Percentiles rank a stretch among this genome's conserved stretches.
Conservation (phyloP, 352 stramenopile genomes). For the Stramenopiles sp. region DNA sequence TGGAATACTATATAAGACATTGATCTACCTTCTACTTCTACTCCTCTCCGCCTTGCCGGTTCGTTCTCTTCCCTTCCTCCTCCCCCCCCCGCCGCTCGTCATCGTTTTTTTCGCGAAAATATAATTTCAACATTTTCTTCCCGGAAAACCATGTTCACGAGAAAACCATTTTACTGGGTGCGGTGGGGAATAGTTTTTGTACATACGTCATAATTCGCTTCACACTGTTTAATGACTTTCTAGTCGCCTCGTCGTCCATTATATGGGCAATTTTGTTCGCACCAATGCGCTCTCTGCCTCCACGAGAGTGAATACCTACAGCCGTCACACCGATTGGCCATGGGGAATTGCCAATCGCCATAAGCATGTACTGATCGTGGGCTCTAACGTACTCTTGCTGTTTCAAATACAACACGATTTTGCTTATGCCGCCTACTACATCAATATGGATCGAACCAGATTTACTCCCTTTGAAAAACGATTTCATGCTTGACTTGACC, state of each 20-base stretch:
- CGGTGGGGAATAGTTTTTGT: constrained; percentile 58
- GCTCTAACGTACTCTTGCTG: constrained; percentile 76
- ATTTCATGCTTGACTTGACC: constrained; percentile 94
- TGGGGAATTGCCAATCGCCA: constrained; percentile 87
- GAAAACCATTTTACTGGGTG: constrained; percentile 58
- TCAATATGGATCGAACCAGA: constrained; percentile 54
- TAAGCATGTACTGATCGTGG: constrained; percentile 90
- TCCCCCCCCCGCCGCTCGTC: too few species aligned
- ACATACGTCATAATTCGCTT: constrained; percentile 92
- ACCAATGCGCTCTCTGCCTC: constrained; percentile 81
- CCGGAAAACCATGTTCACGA: too few species aligned
- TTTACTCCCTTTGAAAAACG: constrained; percentile 90
- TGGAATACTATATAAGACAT: too few species aligned
- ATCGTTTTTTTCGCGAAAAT: too few species aligned
- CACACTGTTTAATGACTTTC: constrained; percentile 95
- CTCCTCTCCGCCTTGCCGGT: too few species aligned
- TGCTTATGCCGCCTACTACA: constrained; percentile 57
- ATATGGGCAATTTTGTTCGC: constrained; percentile 94
- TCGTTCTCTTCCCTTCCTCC: too few species aligned
- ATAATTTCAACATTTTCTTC: too few species aligned
- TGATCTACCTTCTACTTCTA: too few species aligned
- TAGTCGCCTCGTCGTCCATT: constrained; percentile 95
- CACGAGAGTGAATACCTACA: constrained; percentile 92
- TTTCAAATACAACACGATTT: constrained; percentile 82
- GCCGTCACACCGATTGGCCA: constrained; percentile 98